phyloP scores from a whole-genome alignment of 1,284 basidiomycete genomes.

The Puccinia hordei region DNA sequence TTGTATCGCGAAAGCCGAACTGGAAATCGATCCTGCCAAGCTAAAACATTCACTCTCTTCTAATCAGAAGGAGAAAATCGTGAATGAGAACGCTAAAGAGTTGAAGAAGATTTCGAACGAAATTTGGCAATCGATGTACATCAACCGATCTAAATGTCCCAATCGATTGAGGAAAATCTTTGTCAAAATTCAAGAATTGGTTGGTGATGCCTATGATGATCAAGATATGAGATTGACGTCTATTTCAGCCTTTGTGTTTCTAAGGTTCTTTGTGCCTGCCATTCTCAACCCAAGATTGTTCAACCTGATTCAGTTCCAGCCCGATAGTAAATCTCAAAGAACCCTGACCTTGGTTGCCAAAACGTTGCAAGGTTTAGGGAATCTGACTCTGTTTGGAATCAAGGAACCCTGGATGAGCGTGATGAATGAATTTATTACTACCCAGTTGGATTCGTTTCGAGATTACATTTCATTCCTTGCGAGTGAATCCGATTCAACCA shows the following conservation, averaged over 20 bases:
- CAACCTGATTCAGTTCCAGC: constrained; percentile 64
- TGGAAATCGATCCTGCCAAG: constrained; percentile 45
- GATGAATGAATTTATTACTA: constrained; percentile 60
- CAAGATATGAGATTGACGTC: constrained; percentile 47
- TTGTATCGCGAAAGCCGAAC: constrained; percentile 26
- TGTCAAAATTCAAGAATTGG: constrained; percentile 39
- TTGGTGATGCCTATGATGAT: constrained; percentile 30
- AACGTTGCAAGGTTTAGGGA: constrained; percentile 76
- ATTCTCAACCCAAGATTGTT: constrained; percentile 46
- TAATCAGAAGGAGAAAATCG: constrained; percentile 29
- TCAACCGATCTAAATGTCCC: constrained; percentile 45
- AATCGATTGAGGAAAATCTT: constrained; percentile 36
- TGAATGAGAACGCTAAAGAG: constrained; percentile 32
- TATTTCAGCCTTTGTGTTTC: constrained; percentile 51
- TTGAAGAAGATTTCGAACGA: constrained; percentile 30
- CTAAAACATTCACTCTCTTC: constrained; percentile 21
- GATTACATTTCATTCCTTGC: constrained; percentile 73
- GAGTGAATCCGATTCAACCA: constrained; percentile 44
- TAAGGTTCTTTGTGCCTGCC: constrained; percentile 53
- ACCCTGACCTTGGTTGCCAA: constrained; percentile 80
- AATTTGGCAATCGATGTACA: constrained; percentile 48
- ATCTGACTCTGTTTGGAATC: constrained; percentile 66
- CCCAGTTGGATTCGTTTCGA: constrained; percentile 67
- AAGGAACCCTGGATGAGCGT: constrained; percentile 58
- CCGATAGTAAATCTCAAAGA: constrained; percentile 66